Evolutionary conservation across 768 basidiomycete genomes (phyloP).

Genomic region (Calocera cornea): DNA sequence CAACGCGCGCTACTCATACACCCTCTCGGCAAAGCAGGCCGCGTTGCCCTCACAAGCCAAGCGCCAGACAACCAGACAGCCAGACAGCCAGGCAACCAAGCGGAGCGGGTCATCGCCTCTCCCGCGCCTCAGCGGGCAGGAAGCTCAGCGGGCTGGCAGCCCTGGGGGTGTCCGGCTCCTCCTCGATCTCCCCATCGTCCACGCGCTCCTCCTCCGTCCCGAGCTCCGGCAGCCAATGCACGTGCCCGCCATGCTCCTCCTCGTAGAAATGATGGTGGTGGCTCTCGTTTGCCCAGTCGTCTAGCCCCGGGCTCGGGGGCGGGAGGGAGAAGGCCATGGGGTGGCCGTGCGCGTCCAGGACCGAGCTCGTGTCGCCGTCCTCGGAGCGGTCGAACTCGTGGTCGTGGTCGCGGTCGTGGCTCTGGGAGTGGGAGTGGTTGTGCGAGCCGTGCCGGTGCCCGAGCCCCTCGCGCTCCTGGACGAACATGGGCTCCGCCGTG

Average conservation of each 20-base stretch:
- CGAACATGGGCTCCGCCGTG: neutral
- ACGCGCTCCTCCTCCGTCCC: neutral
- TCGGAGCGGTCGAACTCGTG: neutral
- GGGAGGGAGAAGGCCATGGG: neutral
- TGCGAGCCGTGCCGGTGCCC: neutral
- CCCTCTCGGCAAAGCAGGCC: too few relatives aligned
- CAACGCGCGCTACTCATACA: too few relatives aligned
- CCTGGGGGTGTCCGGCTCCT: neutral
- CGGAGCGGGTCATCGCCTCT: too few relatives aligned
- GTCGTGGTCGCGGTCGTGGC: too few relatives aligned
- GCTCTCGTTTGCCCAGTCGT: neutral
- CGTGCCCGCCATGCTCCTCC: neutral
- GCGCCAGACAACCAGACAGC: too few relatives aligned
- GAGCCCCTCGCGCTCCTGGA: neutral
- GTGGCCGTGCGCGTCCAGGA: neutral
- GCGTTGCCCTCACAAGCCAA: too few relatives aligned
- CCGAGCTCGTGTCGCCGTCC: neutral
- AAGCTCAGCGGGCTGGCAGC: too few relatives aligned
- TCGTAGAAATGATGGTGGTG: constrained; percentile 2
- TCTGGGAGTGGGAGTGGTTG: too few relatives aligned
- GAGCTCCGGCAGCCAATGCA: constrained; percentile 1
- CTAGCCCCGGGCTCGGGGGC: neutral
- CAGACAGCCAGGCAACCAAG: too few relatives aligned
- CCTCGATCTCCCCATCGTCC: neutral
- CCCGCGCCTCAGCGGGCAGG: too few relatives aligned